phyloP scores from a whole-genome alignment of 2,329 filamentous ascomycete genomes.

The Cordyceps militaris region DNA sequence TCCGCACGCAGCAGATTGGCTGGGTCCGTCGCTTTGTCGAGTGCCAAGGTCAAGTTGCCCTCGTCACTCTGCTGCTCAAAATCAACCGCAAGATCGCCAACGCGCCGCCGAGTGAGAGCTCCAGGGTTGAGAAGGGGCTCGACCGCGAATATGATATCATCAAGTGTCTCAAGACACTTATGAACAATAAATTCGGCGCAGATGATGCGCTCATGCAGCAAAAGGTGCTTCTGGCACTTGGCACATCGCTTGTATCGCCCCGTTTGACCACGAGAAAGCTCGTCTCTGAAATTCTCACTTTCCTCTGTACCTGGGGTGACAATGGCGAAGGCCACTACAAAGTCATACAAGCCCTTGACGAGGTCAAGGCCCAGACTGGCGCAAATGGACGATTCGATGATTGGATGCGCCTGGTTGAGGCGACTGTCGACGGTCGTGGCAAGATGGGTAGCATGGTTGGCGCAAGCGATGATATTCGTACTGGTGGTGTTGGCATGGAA shows the following conservation, averaged over 20 bases:
- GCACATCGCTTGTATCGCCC: slow-evolving; percentile 79
- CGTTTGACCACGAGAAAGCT: slow-evolving; percentile 88
- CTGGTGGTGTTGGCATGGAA: slow-evolving; percentile 96
- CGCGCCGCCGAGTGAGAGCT: slow-evolving; percentile 57
- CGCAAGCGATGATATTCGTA: slow-evolving; percentile 91
- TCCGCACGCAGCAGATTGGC: slow-evolving; percentile 92
- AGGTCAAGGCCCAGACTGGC: slow-evolving; percentile 77
- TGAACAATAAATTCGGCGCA: slow-evolving; percentile 99
- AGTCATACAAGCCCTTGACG: slow-evolving; percentile 87
- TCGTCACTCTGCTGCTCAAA: slow-evolving; percentile 88
- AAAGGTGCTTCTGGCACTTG: slow-evolving; percentile 81
- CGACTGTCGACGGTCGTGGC: slow-evolving; percentile 90
- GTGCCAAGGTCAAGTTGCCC: slow-evolving; percentile 90
- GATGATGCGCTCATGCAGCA: slow-evolving; percentile 90
- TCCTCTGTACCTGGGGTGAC: slow-evolving; percentile 88
- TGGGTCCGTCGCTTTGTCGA: slow-evolving; percentile 98
- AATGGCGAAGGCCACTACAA: slow-evolving; percentile 80
- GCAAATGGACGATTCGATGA: slow-evolving; percentile 96
- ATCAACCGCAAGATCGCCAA: slow-evolving; percentile 81
- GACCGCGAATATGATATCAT: slow-evolving; percentile 95
- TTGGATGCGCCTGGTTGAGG: slow-evolving; percentile 98
- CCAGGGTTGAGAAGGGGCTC: slow-evolving; percentile 65
- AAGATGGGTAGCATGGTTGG: slow-evolving; percentile 99
- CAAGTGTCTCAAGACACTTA: slow-evolving; percentile 92
- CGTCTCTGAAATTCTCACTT: slow-evolving; percentile 92